Evolutionary conservation across 2,329 filamentous ascomycete genomes (phyloP), one percentile per base, ranked within the genome.

Genomic region (Pseudogymnoascus sp.): DNA sequence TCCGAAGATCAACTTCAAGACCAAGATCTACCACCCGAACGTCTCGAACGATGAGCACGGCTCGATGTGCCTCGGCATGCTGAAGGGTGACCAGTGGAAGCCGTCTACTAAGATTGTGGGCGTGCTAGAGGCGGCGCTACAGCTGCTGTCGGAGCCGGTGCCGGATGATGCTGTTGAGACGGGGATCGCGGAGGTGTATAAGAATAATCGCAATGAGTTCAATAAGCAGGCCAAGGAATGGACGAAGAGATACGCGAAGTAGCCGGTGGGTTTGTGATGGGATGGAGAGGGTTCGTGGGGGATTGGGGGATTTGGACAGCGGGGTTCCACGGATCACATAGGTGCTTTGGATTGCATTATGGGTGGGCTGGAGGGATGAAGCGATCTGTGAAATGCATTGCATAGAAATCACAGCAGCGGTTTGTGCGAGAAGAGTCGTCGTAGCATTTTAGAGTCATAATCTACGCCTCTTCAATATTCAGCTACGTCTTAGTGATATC

Each of bases 1-100:
- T 5, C 88, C 88, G 3, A 82, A 83, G 61, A 80, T 90, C 68
- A 82, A 79, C 71, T 90, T 90, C 79, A 81, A 81, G 65, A 90
- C 88, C 59, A 89, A 89, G 70, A 88, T 90, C 75, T 91, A 89
- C 78, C 88, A 91, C 74, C 88, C 88, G 0, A 91, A 91, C 70
- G 84, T 91, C 63, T 86, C 83, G 70, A 89, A 89, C 75, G 87
- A 89, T 69, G 86, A 89, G 70, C 87, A 88, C 68, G 88, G 88
- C 38, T 84, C 82, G 66, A 90, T 91, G 86, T 91, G 88, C 71
- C 77, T 91, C 62, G 88, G 87, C 23, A 86, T 90, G 78, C 78
- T 91, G 63, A 84, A 87, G 63, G 76, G 84, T 1, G 87, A 90
- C 61, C 83, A 87, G 69, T 91, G 88, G 88, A 91, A 91, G 76